These are phyloP conservation scores for Pythium phragmiticola DNA, from an alignment of 352 stramenopile genomes.

Conservation along the genomic window DNA sequence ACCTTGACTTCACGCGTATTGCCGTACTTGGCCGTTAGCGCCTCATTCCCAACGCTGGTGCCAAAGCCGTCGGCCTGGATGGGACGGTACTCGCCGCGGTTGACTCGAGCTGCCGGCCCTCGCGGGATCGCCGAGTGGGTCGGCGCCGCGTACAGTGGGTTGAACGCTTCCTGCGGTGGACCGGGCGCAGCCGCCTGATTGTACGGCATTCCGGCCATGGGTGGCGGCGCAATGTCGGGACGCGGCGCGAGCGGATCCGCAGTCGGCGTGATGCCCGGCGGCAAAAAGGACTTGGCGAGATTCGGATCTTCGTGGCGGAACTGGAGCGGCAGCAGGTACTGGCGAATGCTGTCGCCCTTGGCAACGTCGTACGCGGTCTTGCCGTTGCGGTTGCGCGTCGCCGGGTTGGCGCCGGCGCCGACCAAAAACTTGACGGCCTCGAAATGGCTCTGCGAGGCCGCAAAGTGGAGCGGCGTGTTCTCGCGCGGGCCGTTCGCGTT, in stretches of 20 bases:
- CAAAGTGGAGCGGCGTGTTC: conserved; percentile 84
- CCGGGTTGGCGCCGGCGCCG: conserved; percentile 67
- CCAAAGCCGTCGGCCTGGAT: conserved; percentile 90
- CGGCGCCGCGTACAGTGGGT: conserved; percentile 69
- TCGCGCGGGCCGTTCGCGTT: conserved; percentile 61
- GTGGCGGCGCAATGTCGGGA: conserved; percentile 64
- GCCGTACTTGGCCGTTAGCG: conserved; percentile 88
- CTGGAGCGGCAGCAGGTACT: conserved; percentile 85
- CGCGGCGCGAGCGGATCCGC: conserved; percentile 63
- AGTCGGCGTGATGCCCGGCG: conserved; percentile 73
- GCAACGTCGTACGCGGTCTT: conserved; percentile 83
- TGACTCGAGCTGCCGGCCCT: conserved; percentile 46
- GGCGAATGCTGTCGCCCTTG: conserved; percentile 82
- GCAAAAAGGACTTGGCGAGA: conserved; percentile 55
- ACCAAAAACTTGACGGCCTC: conserved; percentile 79
- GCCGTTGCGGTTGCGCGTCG: conserved; percentile 72
- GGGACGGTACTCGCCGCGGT: conserved; percentile 71
- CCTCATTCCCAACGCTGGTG: conserved; percentile 85
- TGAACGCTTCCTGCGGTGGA: conserved; percentile 36
- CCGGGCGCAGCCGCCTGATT: conserved; percentile 19
- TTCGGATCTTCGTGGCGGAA: conserved; percentile 84
- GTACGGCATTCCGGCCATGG: conserved; percentile 53
- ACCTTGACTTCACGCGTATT: conserved; percentile 84
- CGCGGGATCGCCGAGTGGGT: conserved; percentile 83
- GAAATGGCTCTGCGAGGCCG: conserved; percentile 71